These are phyloP conservation scores for Petunia axillaris DNA, from an alignment of 257 asterid species.

Conservation along the genomic window DNA sequence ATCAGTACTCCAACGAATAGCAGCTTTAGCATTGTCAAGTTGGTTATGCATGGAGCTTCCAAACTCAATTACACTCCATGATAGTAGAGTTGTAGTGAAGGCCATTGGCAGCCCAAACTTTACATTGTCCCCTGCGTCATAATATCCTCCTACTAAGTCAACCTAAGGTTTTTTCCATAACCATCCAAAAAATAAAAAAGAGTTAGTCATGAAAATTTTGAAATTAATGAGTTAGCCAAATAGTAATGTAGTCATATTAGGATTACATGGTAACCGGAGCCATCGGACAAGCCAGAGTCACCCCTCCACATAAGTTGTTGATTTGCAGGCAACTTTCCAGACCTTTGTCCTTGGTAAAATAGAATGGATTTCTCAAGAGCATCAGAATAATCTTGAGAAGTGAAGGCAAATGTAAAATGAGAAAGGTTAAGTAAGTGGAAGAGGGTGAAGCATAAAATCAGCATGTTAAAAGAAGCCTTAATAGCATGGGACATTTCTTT, in stretches of 20 bases:
- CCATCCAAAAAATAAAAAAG: background rate
- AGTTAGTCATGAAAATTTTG: background rate
- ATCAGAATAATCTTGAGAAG: slow-evolving; percentile 52
- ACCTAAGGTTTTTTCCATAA: slow-evolving; percentile 43
- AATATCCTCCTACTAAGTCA: slow-evolving; percentile 80
- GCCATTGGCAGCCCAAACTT: slow-evolving; percentile 93
- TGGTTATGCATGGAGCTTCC: slow-evolving; percentile 59
- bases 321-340: slow-evolving; percentile 63
- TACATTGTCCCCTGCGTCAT: slow-evolving; percentile 88
- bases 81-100: slow-evolving; percentile 71
- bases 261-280: slow-evolving; percentile 63
- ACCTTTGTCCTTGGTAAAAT: slow-evolving; percentile 87
- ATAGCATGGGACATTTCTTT: slow-evolving; percentile 35
- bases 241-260: background rate
- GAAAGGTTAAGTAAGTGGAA: slow-evolving; percentile 7
- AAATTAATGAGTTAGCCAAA: background rate
- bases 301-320: slow-evolving; percentile 71
- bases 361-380: slow-evolving; percentile 75
- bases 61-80: slow-evolving; percentile 85
- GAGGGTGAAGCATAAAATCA: slow-evolving; percentile 33
- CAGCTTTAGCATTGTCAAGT: slow-evolving; percentile 53
- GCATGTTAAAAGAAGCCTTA: slow-evolving; percentile 27
- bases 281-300: slow-evolving; percentile 72
- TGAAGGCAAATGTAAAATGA: slow-evolving; percentile 53
- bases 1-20: slow-evolving; percentile 80